A percentile compares a stretch with the other conserved stretches of the same genome.
phyloP scores from a whole-genome alignment of 129 eudicot genomes.

The Deinandra increscens region DNA sequence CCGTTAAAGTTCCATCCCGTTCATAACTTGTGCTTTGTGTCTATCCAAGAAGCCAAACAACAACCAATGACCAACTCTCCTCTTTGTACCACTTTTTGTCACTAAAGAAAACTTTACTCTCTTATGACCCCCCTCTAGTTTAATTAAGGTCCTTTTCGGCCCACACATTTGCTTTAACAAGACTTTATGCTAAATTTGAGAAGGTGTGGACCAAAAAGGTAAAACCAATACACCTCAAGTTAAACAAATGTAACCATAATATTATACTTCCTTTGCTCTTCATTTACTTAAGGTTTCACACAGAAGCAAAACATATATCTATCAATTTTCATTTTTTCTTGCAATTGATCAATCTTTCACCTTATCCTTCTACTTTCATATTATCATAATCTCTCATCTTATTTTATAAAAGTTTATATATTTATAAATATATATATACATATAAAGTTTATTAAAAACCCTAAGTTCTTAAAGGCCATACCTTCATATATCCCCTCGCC shows the following conservation, averaged over 20 bases:
- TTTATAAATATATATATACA: no score
- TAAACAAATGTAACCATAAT: no score
- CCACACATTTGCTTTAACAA: constrained; percentile 1
- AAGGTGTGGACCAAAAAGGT: background rate
- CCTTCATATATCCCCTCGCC: no score
- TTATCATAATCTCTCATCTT: no score
- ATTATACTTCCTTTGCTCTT: background rate
- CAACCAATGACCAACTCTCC: background rate
- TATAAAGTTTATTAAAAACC: no score
- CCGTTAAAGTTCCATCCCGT: background rate
- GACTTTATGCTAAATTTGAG: background rate
- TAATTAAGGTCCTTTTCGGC: background rate
- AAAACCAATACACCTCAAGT: background rate
- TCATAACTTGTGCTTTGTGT: background rate
- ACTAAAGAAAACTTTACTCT: background rate
- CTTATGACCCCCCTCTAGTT: constrained; percentile 10
- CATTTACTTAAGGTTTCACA: no score
- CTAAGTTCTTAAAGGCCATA: no score
- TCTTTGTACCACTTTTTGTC: background rate
- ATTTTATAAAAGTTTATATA: no score
- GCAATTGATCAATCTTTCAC: no score
- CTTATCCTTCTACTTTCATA: no score
- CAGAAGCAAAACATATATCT: no score
- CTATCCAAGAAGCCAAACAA: background rate
- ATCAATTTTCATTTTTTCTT: no score